These are phyloP conservation scores for Trichosporon ovoides DNA, from an alignment of 1,284 basidiomycete genomes.

Conservation along the genomic window DNA sequence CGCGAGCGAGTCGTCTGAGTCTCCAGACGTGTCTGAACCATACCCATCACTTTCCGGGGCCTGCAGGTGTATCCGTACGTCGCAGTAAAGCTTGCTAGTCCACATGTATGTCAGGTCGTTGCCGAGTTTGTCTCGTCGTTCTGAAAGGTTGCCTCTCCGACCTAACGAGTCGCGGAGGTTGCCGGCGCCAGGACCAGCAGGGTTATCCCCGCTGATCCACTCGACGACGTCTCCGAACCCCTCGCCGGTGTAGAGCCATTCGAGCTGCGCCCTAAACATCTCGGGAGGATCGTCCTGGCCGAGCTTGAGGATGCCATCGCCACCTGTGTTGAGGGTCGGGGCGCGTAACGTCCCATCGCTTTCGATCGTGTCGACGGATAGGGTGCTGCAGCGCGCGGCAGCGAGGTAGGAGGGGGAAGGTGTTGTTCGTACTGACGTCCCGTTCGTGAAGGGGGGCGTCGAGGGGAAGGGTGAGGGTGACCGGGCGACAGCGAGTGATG, in stretches of 20 bases:
- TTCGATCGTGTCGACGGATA: slow-evolving; percentile 24
- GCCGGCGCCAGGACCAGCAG: slow-evolving; percentile 44
- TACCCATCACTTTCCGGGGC: slow-evolving; percentile 43
- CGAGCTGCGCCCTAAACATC: slow-evolving; percentile 77
- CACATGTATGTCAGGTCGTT: slow-evolving; percentile 95
- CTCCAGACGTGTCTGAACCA: slow-evolving; percentile 29
- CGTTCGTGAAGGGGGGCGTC: slow-evolving; percentile 9
- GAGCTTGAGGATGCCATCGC: slow-evolving; percentile 52
- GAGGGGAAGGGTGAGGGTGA: background rate
- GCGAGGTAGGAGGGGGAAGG: slow-evolving; percentile 11
- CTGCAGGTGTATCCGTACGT: slow-evolving; percentile 71
- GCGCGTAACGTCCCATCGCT: slow-evolving; percentile 33
- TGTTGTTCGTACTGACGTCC: slow-evolving; percentile 15
- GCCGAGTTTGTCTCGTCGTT: slow-evolving; percentile 72
- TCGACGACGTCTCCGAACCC: slow-evolving; percentile 82
- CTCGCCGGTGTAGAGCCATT: slow-evolving; percentile 51
- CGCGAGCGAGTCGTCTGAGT: slow-evolving; percentile 34
- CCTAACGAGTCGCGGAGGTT: slow-evolving; percentile 31
- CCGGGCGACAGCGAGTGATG: slow-evolving; percentile 16
- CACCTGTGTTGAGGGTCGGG: slow-evolving; percentile 13
- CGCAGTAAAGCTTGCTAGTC: slow-evolving; percentile 84
- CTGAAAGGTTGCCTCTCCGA: slow-evolving; percentile 47
- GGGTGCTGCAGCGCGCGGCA: slow-evolving; percentile 16
- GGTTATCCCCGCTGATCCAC: slow-evolving; percentile 68
- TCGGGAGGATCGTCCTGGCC: slow-evolving; percentile 65